Evolutionary conservation across 2,329 filamentous ascomycete species (phyloP), one percentile per base, ranked within the genome.

Genomic region (Claviceps maximensis): DNA sequence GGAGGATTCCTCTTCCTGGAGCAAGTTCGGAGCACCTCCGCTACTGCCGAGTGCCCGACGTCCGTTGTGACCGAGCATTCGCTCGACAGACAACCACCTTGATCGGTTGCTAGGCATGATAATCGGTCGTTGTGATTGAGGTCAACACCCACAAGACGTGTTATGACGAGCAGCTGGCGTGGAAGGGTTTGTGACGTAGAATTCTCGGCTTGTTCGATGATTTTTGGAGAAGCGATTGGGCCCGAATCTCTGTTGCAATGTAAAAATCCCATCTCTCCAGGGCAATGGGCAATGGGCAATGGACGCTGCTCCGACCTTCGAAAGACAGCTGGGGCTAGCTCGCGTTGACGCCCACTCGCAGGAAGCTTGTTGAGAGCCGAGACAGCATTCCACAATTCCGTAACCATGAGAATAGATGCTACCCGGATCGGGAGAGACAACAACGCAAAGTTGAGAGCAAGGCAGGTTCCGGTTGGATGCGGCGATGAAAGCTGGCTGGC

Each of bases 1-100:
- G 53, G 72, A 68, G 57, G 67, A 67, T 55, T 72, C 70, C 49
- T 74, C 71, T 56, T 75, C 70, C 23, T 69, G 67, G 47, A 72
- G 60, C 60, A 70, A 69, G 27, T 65, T 64, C 50, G 66, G 67
- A 12, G 61, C 63, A 31, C 56, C 47, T 38, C 50, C 54, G 38
- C 59, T 53, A 54, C 54, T 33, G 7, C 44, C 51, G 17, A 59
- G 15, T 56, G 58, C 51, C 61, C 55, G 38, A 17, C 51, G 50
- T 33, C 59, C 55, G 29, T 52, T 54, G 33, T 59, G 57, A 53
- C 61, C 60, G 46, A 69, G 60, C 46, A 67, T 53, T 49, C 61
- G 59, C 55, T 64, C 67, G 57, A 66, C 55, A 46, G 61, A 62
- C 25, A 55, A 58, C 67, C 66, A 68, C 50, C 60, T 57, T 4